Percentiles rank a stretch among this genome's conserved stretches.
phyloP scores from a whole-genome alignment of 2,329 filamentous ascomycete species.

The Alternaria longipes region DNA sequence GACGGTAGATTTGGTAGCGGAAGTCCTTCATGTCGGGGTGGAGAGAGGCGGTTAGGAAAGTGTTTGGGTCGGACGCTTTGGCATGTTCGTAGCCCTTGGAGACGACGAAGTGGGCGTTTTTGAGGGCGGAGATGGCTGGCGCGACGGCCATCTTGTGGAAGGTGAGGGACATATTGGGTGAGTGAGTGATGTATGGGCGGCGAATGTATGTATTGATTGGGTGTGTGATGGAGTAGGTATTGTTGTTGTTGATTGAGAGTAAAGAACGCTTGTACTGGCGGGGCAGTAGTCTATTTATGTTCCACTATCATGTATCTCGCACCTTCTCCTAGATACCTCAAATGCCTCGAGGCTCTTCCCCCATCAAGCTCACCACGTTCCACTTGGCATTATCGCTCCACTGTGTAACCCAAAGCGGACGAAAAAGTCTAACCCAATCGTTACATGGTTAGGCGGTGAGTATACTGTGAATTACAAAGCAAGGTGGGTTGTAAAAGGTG shows the following conservation, averaged over 20 bases:
- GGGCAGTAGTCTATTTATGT: slow-evolving; percentile 3
- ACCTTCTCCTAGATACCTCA: neutral
- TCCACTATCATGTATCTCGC: neutral
- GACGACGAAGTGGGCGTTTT: slow-evolving; percentile 56
- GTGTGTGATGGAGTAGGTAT: neutral
- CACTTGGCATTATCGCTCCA: slow-evolving; percentile 4
- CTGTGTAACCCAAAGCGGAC: neutral
- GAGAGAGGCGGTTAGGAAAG: slow-evolving; percentile 55
- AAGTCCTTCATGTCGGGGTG: slow-evolving; percentile 61
- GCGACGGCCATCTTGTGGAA: slow-evolving; percentile 53
- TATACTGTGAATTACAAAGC: slow-evolving; percentile 4
- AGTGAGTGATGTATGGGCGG: neutral
- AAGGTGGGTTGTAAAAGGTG: neutral
- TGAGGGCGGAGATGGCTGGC: slow-evolving; percentile 55
- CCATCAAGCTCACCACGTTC: neutral
- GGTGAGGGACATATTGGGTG: slow-evolving; percentile 31
- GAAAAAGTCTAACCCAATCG: neutral
- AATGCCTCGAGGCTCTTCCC: neutral
- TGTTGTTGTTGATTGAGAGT: neutral
- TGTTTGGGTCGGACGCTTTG: slow-evolving; percentile 47
- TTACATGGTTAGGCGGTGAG: neutral
- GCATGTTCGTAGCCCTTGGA: slow-evolving; percentile 55
- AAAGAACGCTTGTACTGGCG: neutral
- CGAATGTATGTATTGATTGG: neutral
- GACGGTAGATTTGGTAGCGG: slow-evolving; percentile 59